Base-by-base conservation (phyloP, 176 grass and related monocot genomes). In the Rhipidocladum racemiflorum region DNA sequence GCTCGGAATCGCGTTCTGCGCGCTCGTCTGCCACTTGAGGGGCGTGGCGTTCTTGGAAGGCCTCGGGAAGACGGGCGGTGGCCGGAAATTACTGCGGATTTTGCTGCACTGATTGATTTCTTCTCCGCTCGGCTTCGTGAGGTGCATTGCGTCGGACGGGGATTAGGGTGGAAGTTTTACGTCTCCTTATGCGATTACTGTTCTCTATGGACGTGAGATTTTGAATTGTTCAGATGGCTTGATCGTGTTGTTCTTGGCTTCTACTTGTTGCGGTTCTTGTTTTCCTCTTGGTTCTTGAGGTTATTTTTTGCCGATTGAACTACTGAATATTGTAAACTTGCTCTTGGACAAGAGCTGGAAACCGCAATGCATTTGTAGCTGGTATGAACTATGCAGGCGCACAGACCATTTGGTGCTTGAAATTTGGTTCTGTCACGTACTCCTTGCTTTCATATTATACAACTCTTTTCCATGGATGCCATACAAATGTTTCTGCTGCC, bases 1-100 rank as follows among this genome's bases (percentile, higher is more conserved):
- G 25, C 70, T 91, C 45, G 85, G 89, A 15, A 49, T 87, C 70
- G 69, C 64, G 13, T 70, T 87, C 25, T 91, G 85, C 63, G 35
- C 69, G 25, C 64, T 91, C 5, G 54, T 87, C 45, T 91, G 69
- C 45, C 80, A 46, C 36, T 20, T 86, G 28, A 71, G 83, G 59
- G 67, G 65, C 28, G 66, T 25, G 9, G 39, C 46, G 38, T 30
- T 90, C 73, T 9, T 90, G 24, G 75, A 83, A 12, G 53, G 35
- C 45, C 23, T 83, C 40, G 15, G 30, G 50, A 84, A 76, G 76
- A 71, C 35, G 53, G 81, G 53, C 65, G 68, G 62, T 65, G 36
- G 85, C 75, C 61, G 80, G 51, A 87, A 75, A 38, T 43, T 87
- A 15, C 7, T 68, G 43, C 75, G 70, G 54, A 83, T 80, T 81